phyloP scores from a whole-genome alignment of 257 asterid species.

The Scutellaria minor region DNA sequence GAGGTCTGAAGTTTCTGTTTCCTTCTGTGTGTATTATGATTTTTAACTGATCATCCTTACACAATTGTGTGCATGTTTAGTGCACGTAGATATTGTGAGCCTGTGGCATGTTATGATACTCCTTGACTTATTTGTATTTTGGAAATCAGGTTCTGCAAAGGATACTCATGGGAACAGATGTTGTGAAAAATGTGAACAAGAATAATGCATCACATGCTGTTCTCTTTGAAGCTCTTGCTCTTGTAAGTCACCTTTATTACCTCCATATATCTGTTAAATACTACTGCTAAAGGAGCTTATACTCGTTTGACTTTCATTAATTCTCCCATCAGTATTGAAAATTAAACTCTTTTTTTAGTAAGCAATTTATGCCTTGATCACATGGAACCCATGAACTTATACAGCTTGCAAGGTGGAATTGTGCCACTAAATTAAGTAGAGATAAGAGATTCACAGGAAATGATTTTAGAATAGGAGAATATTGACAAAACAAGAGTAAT shows the following conservation, averaged over 20 bases:
- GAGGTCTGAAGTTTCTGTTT: constrained; percentile 62
- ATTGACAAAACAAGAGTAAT: constrained; percentile 1
- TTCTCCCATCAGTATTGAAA: background rate
- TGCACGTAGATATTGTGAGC: background rate
- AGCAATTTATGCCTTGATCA: constrained; percentile 11
- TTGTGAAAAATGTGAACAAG: constrained; percentile 99
- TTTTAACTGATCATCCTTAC: constrained; percentile 19
- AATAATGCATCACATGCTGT: constrained; percentile 99
- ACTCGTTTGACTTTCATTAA: constrained; percentile 9
- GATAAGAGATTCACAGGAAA: background rate
- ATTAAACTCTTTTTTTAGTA: constrained; percentile 2
- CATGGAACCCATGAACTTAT: constrained; percentile 1
- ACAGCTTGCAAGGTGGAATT: constrained; percentile 9
- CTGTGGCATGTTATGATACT: constrained; percentile 28
- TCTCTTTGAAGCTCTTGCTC: constrained; percentile 99
- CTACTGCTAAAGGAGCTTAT: constrained; percentile 18
- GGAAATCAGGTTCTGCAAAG: constrained; percentile 83
- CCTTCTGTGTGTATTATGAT: constrained; percentile 22
- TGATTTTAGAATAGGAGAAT: background rate
- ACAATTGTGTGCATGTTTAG: constrained; percentile 7
- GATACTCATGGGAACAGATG: constrained; percentile 99
- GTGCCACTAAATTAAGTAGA: constrained; percentile 1
- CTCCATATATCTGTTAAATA: constrained; percentile 13
- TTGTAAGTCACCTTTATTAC: constrained; percentile 55
- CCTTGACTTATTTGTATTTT: constrained; percentile 25